A percentile compares a stretch with the other conserved stretches of the same genome.
phyloP scores from a whole-genome alignment of 1,139 yeast species.

The Starmera stellimalicola region DNA sequence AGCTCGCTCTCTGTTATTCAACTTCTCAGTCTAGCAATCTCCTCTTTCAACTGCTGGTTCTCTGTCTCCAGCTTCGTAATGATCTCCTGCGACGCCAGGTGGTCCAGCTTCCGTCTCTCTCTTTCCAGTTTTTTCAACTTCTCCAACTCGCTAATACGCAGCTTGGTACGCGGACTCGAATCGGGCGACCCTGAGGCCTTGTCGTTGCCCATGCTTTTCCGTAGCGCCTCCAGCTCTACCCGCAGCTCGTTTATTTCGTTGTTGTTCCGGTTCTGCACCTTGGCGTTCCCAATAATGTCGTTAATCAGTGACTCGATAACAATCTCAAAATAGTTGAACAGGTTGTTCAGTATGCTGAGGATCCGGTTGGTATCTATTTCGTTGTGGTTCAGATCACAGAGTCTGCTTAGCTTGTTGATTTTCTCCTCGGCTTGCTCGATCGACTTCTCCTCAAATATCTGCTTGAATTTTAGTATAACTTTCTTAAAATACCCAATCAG shows the following conservation, averaged over 20 bases:
- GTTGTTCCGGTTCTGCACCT: conserved; percentile 13
- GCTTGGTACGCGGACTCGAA: conserved; percentile 27
- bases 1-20: background rate
- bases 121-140: conserved; percentile 63
- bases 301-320: conserved; percentile 50
- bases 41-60: conserved; percentile 32
- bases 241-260: conserved; percentile 12
- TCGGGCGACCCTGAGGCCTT: conserved; percentile 5
- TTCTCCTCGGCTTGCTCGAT: conserved; percentile 47
- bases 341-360: conserved; percentile 38
- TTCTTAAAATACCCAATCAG: conserved; percentile 32
- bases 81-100: conserved; percentile 42
- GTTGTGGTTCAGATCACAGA: conserved; percentile 21
- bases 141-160: conserved; percentile 53
- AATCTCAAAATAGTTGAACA: conserved; percentile 47
- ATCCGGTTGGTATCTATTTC: conserved; percentile 26
- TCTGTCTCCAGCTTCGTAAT: conserved; percentile 48
- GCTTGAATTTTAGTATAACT: conserved; percentile 37
- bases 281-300: conserved; percentile 28
- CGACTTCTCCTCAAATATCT: conserved; percentile 50
- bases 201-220: conserved; percentile 7
- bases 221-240: conserved; percentile 12
- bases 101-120: conserved; percentile 56
- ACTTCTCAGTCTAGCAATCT: conserved; percentile 8
- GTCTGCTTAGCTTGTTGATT: conserved; percentile 35